phyloP scores from a whole-genome alignment of 1,284 basidiomycete species.

The Ustilago crameri region DNA sequence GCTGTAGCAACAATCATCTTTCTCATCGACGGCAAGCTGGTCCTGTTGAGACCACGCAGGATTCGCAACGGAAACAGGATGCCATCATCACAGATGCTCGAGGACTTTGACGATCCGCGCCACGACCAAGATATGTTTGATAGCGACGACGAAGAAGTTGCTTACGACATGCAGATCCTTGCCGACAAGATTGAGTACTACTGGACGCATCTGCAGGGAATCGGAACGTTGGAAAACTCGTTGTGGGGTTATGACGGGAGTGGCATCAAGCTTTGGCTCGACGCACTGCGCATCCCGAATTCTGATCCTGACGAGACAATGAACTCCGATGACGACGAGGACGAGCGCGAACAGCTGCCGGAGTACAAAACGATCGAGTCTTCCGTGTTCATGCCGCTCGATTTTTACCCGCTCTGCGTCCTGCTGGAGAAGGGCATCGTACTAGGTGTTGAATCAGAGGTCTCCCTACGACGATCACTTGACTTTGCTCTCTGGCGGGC shows the following conservation, averaged over 20 bases:
- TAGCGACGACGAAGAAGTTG: slow-evolving; percentile 83
- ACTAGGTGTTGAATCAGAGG: slow-evolving; percentile 92
- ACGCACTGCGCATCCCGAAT: slow-evolving; percentile 83
- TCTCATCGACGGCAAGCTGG: slow-evolving; percentile 91
- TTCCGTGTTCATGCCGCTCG: slow-evolving; percentile 86
- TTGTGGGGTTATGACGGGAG: slow-evolving; percentile 96
- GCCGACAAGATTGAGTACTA: slow-evolving; percentile 96
- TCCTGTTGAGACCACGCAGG: slow-evolving; percentile 75
- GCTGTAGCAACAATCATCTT: slow-evolving; percentile 94
- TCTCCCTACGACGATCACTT: slow-evolving; percentile 79
- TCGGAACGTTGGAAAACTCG: slow-evolving; percentile 92
- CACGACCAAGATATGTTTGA: slow-evolving; percentile 12
- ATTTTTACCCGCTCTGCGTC: slow-evolving; percentile 95
- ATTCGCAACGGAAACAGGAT: slow-evolving; percentile 11
- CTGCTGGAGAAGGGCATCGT: slow-evolving; percentile 99
- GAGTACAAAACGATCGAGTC: slow-evolving; percentile 81
- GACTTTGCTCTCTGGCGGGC: slow-evolving; percentile 93
- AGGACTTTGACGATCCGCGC: slow-evolving; percentile 25
- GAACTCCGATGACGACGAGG: slow-evolving; percentile 37
- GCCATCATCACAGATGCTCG: slow-evolving; percentile 7
- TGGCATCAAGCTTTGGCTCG: slow-evolving; percentile 90
- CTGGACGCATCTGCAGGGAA: slow-evolving; percentile 95
- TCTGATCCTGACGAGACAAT: slow-evolving; percentile 23
- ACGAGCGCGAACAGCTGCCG: slow-evolving; percentile 59
- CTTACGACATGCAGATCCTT: slow-evolving; percentile 97